A percentile compares a stretch with the other conserved stretches of the same genome.
Conservation (phyloP, 108 stramenopile genomes). For the Stephanodiscus minutulus region DNA sequence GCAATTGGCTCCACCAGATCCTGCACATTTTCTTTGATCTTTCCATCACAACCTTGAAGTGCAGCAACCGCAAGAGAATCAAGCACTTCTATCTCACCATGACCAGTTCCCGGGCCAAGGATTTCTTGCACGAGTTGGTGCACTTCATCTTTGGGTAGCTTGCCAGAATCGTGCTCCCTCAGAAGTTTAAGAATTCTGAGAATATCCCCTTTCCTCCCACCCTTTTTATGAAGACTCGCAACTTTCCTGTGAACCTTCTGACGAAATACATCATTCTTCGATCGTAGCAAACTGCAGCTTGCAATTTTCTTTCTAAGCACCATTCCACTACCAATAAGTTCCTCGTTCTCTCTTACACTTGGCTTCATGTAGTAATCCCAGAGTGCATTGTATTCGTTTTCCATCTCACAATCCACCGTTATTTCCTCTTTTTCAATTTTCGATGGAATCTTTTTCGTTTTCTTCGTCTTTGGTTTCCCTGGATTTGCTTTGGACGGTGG, state of each 20-base stretch:
- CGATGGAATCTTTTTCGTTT: neutral
- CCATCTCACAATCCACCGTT: neutral
- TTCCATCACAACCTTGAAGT: neutral
- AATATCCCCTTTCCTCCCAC: slow-evolving; percentile 11
- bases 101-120: slow-evolving; percentile 1
- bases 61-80: neutral
- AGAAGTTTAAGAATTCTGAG: slow-evolving; percentile 18
- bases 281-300: slow-evolving; percentile 5
- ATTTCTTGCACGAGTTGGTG: slow-evolving; percentile 10
- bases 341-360: slow-evolving; percentile 14
- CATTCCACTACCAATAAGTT: slow-evolving; percentile 23
- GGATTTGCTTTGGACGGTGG: too few relatives aligned
- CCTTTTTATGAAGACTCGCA: slow-evolving; percentile 8
- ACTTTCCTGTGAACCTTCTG: slow-evolving; percentile 10
- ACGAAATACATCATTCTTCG: slow-evolving; percentile 15
- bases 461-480: neutral
- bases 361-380: slow-evolving; percentile 20
- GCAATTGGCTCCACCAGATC: neutral
- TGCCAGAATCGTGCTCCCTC: slow-evolving; percentile 5
- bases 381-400: slow-evolving; percentile 14
- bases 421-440: slow-evolving; percentile 1
- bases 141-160: slow-evolving; percentile 10
- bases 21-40: neutral
- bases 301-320: slow-evolving; percentile 10
- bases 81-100: slow-evolving; percentile 18